Evolutionary conservation across 257 asterid species (phyloP).

Genomic region (Scutellaria minor): DNA sequence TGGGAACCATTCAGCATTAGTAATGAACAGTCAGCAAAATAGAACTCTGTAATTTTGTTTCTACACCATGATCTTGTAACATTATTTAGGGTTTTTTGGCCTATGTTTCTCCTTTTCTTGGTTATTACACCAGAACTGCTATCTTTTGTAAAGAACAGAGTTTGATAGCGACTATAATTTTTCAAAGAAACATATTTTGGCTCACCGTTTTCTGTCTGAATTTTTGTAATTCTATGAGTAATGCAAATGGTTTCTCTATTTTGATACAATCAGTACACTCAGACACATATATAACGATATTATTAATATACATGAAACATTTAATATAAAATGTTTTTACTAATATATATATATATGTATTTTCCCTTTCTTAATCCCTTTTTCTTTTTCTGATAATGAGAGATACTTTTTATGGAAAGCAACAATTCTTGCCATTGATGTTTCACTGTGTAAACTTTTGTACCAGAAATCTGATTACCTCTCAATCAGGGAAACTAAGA

Average conservation of each 20-base stretch:
- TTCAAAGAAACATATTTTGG: slow-evolving; percentile 6
- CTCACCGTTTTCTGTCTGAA: background rate
- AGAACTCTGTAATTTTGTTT: background rate
- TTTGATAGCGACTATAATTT: slow-evolving; percentile 1
- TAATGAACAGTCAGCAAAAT: background rate
- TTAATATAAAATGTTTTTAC: no score
- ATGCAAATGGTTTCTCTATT: background rate
- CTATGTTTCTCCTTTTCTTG: background rate
- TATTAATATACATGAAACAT: no score
- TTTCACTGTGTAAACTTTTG: background rate
- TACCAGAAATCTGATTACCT: slow-evolving; percentile 5
- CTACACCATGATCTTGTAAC: background rate
- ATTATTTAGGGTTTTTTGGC: background rate
- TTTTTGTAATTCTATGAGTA: background rate
- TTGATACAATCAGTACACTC: no score
- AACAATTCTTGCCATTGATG: background rate
- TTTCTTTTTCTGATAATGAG: background rate
- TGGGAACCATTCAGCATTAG: background rate
- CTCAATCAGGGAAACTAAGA: slow-evolving; percentile 5
- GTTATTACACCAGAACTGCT: background rate
- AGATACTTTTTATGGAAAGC: slow-evolving; percentile 2
- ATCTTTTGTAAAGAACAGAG: slow-evolving; percentile 24
- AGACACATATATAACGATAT: no score
- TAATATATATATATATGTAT: no score
- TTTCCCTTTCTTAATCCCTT: background rate